Percentiles rank a stretch among this genome's conserved stretches.
These are phyloP conservation scores for Schizothecium vesticola DNA, from an alignment of 495 filamentous ascomycete genomes.

Conservation along the genomic window DNA sequence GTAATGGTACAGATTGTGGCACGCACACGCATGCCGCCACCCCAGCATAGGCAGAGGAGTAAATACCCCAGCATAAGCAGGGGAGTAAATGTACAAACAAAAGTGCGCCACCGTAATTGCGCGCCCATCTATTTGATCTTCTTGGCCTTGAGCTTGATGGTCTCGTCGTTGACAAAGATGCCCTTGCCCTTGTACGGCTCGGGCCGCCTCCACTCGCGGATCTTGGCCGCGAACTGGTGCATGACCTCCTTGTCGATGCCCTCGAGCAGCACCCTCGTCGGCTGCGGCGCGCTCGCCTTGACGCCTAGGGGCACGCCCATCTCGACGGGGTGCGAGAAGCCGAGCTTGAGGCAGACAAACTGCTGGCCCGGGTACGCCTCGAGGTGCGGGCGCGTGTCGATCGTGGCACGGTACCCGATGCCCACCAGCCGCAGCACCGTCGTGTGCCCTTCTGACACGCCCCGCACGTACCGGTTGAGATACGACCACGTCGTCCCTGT, in stretches of 20 bases:
- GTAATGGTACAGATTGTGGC: slow-evolving; percentile 27
- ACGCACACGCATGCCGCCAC: slow-evolving; percentile 19
- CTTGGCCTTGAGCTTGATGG: slow-evolving; percentile 95
- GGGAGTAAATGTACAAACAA: slow-evolving; percentile 13
- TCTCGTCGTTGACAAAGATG: slow-evolving; percentile 95
- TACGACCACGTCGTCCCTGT: slow-evolving; percentile 84
- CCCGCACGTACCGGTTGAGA: slow-evolving; percentile 81
- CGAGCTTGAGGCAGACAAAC: slow-evolving; percentile 88
- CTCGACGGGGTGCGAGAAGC: slow-evolving; percentile 93
- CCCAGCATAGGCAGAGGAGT: background rate
- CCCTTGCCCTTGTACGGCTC: slow-evolving; percentile 99
- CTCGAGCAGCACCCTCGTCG: slow-evolving; percentile 90
- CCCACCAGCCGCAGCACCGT: slow-evolving; percentile 90
- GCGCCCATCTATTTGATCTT: slow-evolving; percentile 79
- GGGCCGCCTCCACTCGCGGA: slow-evolving; percentile 80
- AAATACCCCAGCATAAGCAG: background rate
- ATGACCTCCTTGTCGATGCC: slow-evolving; percentile 78
- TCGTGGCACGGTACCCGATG: slow-evolving; percentile 86
- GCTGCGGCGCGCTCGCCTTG: slow-evolving; percentile 81
- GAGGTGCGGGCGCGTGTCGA: slow-evolving; percentile 74
- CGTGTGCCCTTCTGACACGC: slow-evolving; percentile 93
- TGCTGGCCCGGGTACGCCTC: slow-evolving; percentile 71
- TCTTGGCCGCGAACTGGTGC: slow-evolving; percentile 83
- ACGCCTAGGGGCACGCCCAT: slow-evolving; percentile 76
- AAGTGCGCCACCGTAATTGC: background rate